Percentiles rank a stretch among this genome's conserved stretches.
These are phyloP conservation scores for Xerocomellus chrysenteron DNA, from an alignment of 768 basidiomycete genomes.

Conservation along the genomic window DNA sequence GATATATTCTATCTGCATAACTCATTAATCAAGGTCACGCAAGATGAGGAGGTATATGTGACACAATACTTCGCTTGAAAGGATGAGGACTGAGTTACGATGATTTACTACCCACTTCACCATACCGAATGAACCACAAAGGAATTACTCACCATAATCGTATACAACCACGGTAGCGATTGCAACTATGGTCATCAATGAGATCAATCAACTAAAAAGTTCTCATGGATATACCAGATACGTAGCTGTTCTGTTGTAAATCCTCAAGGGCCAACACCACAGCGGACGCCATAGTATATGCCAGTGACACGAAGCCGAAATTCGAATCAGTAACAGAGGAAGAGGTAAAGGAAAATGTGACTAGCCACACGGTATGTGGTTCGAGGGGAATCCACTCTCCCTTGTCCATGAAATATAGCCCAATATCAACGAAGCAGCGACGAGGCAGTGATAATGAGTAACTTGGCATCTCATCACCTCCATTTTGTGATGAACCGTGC, in stretches of 20 bases:
- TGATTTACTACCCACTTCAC: background rate
- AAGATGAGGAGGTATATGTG: background rate
- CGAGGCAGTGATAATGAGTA: no score
- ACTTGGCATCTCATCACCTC: no score
- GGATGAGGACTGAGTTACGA: conserved; percentile 1
- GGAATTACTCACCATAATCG: conserved; percentile 8
- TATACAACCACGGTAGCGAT: conserved; percentile 1
- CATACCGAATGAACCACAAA: background rate
- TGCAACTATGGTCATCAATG: background rate
- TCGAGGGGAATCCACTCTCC: no score
- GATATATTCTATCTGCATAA: conserved; percentile 8
- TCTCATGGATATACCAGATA: background rate
- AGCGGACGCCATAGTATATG: no score
- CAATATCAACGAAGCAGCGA: no score
- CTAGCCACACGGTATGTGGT: background rate
- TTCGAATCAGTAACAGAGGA: no score
- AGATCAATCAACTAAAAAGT: background rate
- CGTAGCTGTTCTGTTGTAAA: background rate
- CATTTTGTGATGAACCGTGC: no score
- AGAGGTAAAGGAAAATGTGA: no score
- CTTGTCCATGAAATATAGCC: no score
- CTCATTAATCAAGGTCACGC: background rate
- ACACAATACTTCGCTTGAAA: conserved; percentile 9
- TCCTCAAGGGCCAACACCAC: no score
- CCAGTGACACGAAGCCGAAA: background rate